Conservation (phyloP, 768 basidiomycete genomes). For the Cantharellus cinnabarinus region DNA sequence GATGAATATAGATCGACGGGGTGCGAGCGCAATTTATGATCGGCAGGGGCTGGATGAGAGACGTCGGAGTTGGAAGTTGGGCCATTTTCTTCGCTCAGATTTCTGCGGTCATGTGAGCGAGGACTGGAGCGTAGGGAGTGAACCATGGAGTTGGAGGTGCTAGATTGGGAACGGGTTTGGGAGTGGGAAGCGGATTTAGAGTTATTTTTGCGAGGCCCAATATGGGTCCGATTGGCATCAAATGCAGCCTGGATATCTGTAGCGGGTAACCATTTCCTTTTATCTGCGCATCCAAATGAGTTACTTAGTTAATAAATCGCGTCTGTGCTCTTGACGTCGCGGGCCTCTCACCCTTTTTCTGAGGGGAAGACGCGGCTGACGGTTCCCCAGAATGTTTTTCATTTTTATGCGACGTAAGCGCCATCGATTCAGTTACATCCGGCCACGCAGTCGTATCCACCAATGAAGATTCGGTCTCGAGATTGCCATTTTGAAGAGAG, state of each 20-base stretch:
- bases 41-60: background rate
- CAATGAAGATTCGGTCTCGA: background rate
- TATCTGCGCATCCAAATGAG: background rate
- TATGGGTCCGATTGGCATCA: background rate
- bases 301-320: too few relatives aligned
- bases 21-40: background rate
- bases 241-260: background rate
- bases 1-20: background rate
- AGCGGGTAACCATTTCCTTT: slow-evolving; percentile 1
- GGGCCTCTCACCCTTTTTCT: background rate
- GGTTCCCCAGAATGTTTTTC: background rate
- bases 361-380: background rate
- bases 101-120: background rate
- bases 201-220: background rate
- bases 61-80: background rate
- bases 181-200: background rate
- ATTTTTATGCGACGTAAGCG: background rate
- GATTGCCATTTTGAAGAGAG: background rate
- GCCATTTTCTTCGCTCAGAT: background rate
- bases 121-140: background rate
- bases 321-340: too few relatives aligned
- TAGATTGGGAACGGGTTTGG: background rate
- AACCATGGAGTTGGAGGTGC: background rate
- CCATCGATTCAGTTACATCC: background rate
- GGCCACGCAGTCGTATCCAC: background rate